These are phyloP conservation scores for Cyberlindnera misumaiensis DNA, from an alignment of 805 yeast species.

Conservation along the genomic window DNA sequence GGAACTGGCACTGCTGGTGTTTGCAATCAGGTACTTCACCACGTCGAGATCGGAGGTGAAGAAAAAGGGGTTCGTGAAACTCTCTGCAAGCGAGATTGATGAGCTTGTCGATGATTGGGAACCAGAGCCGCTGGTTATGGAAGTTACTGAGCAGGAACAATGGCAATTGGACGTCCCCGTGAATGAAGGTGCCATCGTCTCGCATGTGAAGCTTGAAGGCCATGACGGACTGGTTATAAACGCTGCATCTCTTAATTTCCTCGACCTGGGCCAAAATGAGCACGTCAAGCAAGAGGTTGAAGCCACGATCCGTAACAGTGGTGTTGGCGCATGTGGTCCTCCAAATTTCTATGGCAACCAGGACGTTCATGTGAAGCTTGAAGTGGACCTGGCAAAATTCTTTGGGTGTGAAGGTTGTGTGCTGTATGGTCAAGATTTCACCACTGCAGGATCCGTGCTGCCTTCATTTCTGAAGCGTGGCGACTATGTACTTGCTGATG, in stretches of 20 bases:
- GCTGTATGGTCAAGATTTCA: slow-evolving; percentile 88
- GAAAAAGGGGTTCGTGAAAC: slow-evolving; percentile 60
- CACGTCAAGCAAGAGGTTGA: slow-evolving; percentile 47
- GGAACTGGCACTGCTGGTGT: slow-evolving; percentile 67
- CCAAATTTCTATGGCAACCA: slow-evolving; percentile 96
- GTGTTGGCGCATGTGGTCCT: slow-evolving; percentile 98
- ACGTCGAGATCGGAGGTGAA: slow-evolving; percentile 72
- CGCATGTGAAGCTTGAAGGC: slow-evolving; percentile 20
- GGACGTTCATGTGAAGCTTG: slow-evolving; percentile 79
- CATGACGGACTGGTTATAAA: slow-evolving; percentile 43
- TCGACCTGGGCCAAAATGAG: slow-evolving; percentile 48
- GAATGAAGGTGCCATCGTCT: slow-evolving; percentile 44
- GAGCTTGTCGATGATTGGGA: slow-evolving; percentile 86
- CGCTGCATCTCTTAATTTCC: slow-evolving; percentile 65
- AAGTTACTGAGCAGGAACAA: slow-evolving; percentile 39
- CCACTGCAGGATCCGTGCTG: slow-evolving; percentile 78
- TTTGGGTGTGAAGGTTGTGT: slow-evolving; percentile 75
- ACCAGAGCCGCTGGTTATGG: slow-evolving; percentile 75
- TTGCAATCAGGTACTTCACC: slow-evolving; percentile 76
- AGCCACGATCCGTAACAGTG: slow-evolving; percentile 55
- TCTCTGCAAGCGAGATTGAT: slow-evolving; percentile 61
- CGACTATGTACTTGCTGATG: slow-evolving; percentile 84
- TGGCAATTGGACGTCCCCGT: slow-evolving; percentile 67
- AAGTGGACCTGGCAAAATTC: slow-evolving; percentile 65
- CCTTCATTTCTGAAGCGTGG: slow-evolving; percentile 96